Conservation (phyloP, 768 basidiomycete species). For the Kwoniella sp. region DNA sequence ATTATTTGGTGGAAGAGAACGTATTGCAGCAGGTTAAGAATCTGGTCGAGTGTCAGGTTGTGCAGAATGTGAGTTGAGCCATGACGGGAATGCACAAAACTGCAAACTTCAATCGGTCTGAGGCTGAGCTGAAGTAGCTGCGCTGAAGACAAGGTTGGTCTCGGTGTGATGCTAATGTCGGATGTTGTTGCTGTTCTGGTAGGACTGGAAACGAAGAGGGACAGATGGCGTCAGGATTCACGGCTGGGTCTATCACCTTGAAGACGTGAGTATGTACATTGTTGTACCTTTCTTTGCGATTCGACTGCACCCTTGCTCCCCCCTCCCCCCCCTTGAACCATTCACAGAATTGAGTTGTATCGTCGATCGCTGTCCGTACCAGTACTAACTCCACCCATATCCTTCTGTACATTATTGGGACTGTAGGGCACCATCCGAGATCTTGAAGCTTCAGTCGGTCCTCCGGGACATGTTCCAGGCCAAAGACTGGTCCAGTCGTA, state of each 20-base stretch:
- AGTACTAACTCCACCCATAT: not conserved
- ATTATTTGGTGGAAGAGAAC: slow-evolving; percentile 41
- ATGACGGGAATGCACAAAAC: too few species aligned
- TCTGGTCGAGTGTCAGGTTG: slow-evolving; percentile 36
- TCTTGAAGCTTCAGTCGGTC: slow-evolving; percentile 44
- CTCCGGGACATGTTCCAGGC: slow-evolving; percentile 40
- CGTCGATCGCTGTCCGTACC: too few species aligned
- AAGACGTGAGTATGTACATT: slow-evolving; percentile 49
- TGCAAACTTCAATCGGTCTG: too few species aligned
- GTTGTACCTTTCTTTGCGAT: too few species aligned
- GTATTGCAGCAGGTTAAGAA: slow-evolving; percentile 49
- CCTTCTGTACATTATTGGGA: too few species aligned
- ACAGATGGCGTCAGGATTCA: slow-evolving; percentile 43
- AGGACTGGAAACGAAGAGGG: slow-evolving; percentile 50
- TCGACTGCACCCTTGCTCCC: too few species aligned
- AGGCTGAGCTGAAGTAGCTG: too few species aligned
- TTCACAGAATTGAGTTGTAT: too few species aligned
- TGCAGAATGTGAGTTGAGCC: slow-evolving; percentile 40
- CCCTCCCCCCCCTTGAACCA: too few species aligned
- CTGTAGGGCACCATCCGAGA: slow-evolving; percentile 47
- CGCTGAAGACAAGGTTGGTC: too few species aligned
- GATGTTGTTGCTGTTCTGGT: too few species aligned
- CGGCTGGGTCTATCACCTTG: slow-evolving; percentile 52
- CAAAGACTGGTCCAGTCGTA: slow-evolving; percentile 17
- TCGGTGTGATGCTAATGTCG: too few species aligned